Conservation (phyloP, 2,329 filamentous ascomycete genomes). For the Ampelomyces quisqualis region DNA sequence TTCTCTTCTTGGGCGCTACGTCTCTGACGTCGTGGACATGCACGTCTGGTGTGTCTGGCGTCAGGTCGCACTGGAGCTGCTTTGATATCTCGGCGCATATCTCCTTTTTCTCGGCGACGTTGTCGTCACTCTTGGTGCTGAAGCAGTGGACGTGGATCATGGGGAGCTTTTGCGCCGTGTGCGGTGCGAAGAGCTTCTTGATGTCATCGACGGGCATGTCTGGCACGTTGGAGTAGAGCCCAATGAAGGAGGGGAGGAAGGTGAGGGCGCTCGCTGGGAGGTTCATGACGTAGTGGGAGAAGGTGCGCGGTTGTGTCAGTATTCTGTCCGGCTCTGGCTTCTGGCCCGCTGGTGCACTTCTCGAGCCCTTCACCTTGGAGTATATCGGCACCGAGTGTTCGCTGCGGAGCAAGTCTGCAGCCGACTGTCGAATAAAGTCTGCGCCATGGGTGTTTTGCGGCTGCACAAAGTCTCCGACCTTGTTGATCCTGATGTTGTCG, state of each 20-base stretch:
- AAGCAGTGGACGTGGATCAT: slow-evolving; percentile 96
- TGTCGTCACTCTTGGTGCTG: slow-evolving; percentile 75
- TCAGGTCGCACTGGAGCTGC: slow-evolving; percentile 61
- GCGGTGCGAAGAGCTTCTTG: slow-evolving; percentile 34
- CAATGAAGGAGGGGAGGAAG: slow-evolving; percentile 76
- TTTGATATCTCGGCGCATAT: slow-evolving; percentile 67
- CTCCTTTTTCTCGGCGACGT: slow-evolving; percentile 58
- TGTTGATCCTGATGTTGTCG: slow-evolving; percentile 73
- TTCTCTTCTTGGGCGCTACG: slow-evolving; percentile 89
- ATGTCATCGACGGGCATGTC: slow-evolving; percentile 24
- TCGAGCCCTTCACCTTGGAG: slow-evolving; percentile 37
- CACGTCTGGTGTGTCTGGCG: slow-evolving; percentile 58
- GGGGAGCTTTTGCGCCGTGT: slow-evolving; percentile 64
- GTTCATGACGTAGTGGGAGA: slow-evolving; percentile 98
- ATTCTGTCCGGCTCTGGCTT: slow-evolving; percentile 41
- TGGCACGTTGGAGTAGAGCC: slow-evolving; percentile 68
- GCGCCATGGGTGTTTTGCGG: slow-evolving; percentile 81
- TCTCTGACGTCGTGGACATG: slow-evolving; percentile 70
- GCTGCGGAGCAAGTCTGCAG: slow-evolving; percentile 56
- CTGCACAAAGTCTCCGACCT: slow-evolving; percentile 70
- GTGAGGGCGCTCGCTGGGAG: slow-evolving; percentile 85
- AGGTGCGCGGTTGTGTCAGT: slow-evolving; percentile 64
- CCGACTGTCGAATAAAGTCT: slow-evolving; percentile 72
- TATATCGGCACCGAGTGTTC: slow-evolving; percentile 53
- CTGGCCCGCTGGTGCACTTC: slow-evolving; percentile 21